A percentile compares a stretch with the other conserved stretches of the same genome.
Conservation (phyloP, 2,329 filamentous ascomycete species). For the Aspergillus pseudotamarii region DNA sequence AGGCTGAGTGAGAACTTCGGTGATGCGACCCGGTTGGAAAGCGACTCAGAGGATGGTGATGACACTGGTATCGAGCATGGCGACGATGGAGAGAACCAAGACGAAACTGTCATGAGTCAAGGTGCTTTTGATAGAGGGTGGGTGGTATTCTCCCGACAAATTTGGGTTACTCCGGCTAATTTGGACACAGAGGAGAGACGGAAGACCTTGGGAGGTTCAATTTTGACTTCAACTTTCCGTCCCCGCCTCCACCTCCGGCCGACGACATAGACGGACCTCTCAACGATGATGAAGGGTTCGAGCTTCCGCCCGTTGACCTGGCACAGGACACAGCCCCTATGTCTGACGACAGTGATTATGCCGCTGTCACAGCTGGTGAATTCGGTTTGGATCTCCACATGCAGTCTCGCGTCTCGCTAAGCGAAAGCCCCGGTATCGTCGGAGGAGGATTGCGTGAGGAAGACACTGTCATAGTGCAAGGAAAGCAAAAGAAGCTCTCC, state of each 20-base stretch:
- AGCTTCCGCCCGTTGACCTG: slow-evolving; percentile 33
- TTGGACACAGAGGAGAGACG: slow-evolving; percentile 43
- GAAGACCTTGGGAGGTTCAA: slow-evolving; percentile 47
- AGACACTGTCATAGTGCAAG: slow-evolving; percentile 27
- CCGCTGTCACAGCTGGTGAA: slow-evolving; percentile 27
- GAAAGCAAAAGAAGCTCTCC: slow-evolving; percentile 63
- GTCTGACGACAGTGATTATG: slow-evolving; percentile 30
- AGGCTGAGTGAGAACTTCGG: slow-evolving; percentile 56
- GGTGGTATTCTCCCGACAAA: slow-evolving; percentile 13
- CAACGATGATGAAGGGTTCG: slow-evolving; percentile 40
- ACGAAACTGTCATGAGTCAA: slow-evolving; percentile 42
- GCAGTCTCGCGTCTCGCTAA: slow-evolving; percentile 30
- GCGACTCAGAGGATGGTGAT: slow-evolving; percentile 44
- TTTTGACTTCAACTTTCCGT: slow-evolving; percentile 45
- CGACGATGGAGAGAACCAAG: slow-evolving; percentile 35
- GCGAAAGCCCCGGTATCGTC: slow-evolving; percentile 36
- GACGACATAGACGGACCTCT: slow-evolving; percentile 33
- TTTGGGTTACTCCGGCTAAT: slow-evolving; percentile 16
- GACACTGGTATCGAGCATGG: slow-evolving; percentile 39
- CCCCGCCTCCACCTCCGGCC: slow-evolving; percentile 33
- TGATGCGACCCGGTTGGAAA: slow-evolving; percentile 50
- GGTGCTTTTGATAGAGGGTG: slow-evolving; percentile 44
- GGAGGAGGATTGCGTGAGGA: slow-evolving; percentile 41
- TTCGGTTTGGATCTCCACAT: slow-evolving; percentile 37
- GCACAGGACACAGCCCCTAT: slow-evolving; percentile 27